Percentiles rank a stretch among this genome's conserved stretches.
These are phyloP conservation scores for Plicaturopsis crispa DNA, from an alignment of 768 basidiomycete species.

Conservation along the genomic window DNA sequence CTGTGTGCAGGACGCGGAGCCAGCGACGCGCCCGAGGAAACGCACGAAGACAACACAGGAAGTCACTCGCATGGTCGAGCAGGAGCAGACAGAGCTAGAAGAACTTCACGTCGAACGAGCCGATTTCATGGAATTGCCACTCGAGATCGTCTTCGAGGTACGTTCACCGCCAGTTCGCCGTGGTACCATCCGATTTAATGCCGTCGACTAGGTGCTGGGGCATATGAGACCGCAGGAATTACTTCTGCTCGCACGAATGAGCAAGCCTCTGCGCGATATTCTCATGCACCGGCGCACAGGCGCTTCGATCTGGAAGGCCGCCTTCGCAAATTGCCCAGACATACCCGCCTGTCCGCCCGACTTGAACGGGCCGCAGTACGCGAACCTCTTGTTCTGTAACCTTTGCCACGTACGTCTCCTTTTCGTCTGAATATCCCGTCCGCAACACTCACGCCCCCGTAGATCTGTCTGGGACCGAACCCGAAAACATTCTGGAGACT, in stretches of 20 bases:
- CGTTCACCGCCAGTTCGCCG: too few species aligned
- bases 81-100: background rate
- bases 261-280: slow-evolving; percentile 11
- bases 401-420: slow-evolving; percentile 15
- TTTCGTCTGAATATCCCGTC: too few species aligned
- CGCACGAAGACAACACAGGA: too few species aligned
- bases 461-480: too few species aligned
- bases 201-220: slow-evolving; percentile 15
- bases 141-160: slow-evolving; percentile 9
- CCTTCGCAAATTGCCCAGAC: slow-evolving; percentile 8
- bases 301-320: slow-evolving; percentile 16
- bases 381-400: slow-evolving; percentile 9
- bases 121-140: slow-evolving; percentile 1
- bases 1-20: too few species aligned
- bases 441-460: too few species aligned
- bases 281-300: slow-evolving; percentile 15
- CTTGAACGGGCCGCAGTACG: slow-evolving; percentile 11
- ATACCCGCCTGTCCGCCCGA: slow-evolving; percentile 10
- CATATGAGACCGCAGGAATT: slow-evolving; percentile 13
- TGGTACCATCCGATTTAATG: too few species aligned
- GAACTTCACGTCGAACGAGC: slow-evolving; percentile 4
- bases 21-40: too few species aligned
- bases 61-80: too few species aligned
- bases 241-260: slow-evolving; percentile 14
- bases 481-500: too few species aligned